These are phyloP conservation scores for Taiwanofungus camphoratus DNA, from an alignment of 1,284 basidiomycete genomes.

Conservation along the genomic window DNA sequence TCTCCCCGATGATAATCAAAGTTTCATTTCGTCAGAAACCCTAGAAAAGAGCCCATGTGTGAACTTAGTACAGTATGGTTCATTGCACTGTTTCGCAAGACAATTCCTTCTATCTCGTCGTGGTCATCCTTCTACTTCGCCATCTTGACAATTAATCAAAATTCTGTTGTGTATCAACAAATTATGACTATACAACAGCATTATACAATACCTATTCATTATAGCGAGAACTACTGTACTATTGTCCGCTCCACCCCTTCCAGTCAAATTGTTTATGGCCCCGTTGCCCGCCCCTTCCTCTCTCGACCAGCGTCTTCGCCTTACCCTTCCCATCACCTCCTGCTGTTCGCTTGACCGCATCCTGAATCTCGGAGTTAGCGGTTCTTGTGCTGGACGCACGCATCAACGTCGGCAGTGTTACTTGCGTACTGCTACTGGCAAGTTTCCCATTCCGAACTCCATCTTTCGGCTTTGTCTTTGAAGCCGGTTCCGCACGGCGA, in stretches of 20 bases:
- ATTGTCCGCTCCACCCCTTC: slow-evolving; percentile 13
- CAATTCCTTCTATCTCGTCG: too few relatives aligned
- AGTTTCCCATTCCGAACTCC: not conserved
- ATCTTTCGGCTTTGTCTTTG: not conserved
- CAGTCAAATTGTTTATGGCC: slow-evolving; percentile 14
- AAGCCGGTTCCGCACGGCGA: not conserved
- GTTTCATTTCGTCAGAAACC: too few relatives aligned
- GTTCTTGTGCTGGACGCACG: too few relatives aligned
- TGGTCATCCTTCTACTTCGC: too few relatives aligned
- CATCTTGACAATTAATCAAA: too few relatives aligned
- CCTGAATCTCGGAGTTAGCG: not conserved
- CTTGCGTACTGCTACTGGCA: not conserved
- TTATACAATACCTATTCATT: not conserved
- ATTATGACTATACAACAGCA: not conserved
- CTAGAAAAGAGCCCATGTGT: too few relatives aligned
- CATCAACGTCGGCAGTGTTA: not conserved
- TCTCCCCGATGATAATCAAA: too few relatives aligned
- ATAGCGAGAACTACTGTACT: not conserved
- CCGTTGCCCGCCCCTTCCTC: not conserved
- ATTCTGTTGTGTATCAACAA: too few relatives aligned
- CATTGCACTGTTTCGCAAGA: too few relatives aligned
- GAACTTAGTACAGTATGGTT: too few relatives aligned
- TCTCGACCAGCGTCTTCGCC: not conserved
- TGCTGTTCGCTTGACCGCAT: not conserved
- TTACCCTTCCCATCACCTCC: slow-evolving; percentile 2